Evolutionary conservation across 345 rosid genomes (phyloP).

Genomic region (Syzygium aromaticum): DNA sequence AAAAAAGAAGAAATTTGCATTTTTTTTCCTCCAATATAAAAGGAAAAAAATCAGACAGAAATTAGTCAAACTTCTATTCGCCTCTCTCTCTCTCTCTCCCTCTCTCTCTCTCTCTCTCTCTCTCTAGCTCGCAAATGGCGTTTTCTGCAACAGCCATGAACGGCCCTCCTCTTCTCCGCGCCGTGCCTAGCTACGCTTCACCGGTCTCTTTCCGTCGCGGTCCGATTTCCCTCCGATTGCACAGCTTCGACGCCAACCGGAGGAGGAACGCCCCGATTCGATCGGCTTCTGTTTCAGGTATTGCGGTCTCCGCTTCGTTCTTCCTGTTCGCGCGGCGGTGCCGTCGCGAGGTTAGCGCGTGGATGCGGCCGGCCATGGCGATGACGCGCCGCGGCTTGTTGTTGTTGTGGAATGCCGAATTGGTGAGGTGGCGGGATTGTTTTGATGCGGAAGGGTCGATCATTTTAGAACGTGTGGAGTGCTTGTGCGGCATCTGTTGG

Average conservation of each 20-base stretch:
- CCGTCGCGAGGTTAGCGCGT: neutral
- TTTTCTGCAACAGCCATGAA: neutral
- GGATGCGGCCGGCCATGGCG: neutral
- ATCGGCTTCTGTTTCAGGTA: slow-evolving; percentile 51
- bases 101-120: neutral
- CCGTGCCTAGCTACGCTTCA: neutral
- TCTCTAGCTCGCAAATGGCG: neutral
- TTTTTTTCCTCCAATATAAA: neutral
- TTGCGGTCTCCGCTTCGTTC: neutral
- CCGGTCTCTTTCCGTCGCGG: neutral
- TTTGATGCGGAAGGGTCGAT: neutral
- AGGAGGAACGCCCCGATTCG: slow-evolving; percentile 35
- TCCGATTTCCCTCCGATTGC: neutral
- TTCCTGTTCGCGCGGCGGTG: neutral
- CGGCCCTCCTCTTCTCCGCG: neutral
- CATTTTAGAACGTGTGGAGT: neutral
- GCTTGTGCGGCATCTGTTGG: neutral
- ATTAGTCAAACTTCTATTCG: neutral
- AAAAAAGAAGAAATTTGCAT: neutral
- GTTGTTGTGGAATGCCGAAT: neutral
- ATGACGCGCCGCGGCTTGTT: neutral
- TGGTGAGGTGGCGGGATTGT: neutral
- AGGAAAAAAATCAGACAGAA: neutral
- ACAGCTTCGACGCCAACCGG: slow-evolving; percentile 14
- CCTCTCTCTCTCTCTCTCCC: neutral